phyloP scores from a whole-genome alignment of 2,329 filamentous ascomycete genomes.

The Hypoxylon sp. region DNA sequence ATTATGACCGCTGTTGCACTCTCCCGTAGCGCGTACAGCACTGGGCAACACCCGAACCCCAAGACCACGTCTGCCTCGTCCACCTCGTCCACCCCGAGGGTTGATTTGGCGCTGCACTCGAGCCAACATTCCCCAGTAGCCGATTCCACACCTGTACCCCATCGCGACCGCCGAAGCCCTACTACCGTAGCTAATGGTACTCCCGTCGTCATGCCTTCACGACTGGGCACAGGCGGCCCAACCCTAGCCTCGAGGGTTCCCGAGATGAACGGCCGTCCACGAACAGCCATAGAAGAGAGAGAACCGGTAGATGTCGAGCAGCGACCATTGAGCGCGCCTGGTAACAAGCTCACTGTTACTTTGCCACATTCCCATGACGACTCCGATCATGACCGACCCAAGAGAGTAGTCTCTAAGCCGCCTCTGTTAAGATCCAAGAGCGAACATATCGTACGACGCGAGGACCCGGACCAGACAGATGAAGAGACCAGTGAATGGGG shows the following conservation, averaged over 20 bases:
- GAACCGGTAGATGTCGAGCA: conserved; percentile 48
- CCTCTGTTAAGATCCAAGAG: conserved; percentile 68
- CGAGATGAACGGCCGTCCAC: conserved; percentile 38
- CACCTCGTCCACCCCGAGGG: conserved; percentile 34
- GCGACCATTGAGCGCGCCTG: conserved; percentile 61
- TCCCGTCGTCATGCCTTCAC: conserved; percentile 42
- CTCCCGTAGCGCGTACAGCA: conserved; percentile 43
- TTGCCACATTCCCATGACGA: conserved; percentile 48
- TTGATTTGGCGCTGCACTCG: conserved; percentile 17
- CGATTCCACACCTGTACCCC: conserved; percentile 20
- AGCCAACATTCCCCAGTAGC: conserved; percentile 14
- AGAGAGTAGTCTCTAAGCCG: conserved; percentile 60
- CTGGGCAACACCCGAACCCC: conserved; percentile 37
- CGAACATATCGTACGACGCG: conserved; percentile 61
- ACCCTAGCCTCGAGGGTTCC: conserved; percentile 29
- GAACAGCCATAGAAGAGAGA: conserved; percentile 43
- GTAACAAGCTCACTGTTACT: conserved; percentile 52
- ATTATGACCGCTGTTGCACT: conserved; percentile 48
- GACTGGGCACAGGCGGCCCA: conserved; percentile 36
- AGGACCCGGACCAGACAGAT: conserved; percentile 56
- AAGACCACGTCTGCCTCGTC: conserved; percentile 38
- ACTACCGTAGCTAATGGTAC: conserved; percentile 30
- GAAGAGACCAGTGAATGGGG: conserved; percentile 66
- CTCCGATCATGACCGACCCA: conserved; percentile 52
- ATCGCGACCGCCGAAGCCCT: conserved; percentile 25